A percentile compares a stretch with the other conserved stretches of the same genome.
Evolutionary conservation across 2,329 filamentous ascomycete genomes (phyloP).

Genomic region (Cladosporium sp.): DNA sequence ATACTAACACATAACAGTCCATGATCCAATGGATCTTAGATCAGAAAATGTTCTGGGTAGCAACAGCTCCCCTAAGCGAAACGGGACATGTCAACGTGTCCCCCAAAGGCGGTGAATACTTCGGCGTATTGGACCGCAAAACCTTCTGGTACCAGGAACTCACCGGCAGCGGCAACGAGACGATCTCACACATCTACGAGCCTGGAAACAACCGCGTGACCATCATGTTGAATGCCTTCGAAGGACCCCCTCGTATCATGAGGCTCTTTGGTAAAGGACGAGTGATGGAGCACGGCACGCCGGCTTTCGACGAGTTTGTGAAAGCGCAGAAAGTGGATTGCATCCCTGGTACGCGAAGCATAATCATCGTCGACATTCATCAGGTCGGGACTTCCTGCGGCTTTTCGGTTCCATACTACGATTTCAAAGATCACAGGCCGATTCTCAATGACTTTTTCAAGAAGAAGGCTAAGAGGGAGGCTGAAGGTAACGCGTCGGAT

Average conservation of each 20-base stretch:
- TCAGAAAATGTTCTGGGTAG: slow-evolving; percentile 44
- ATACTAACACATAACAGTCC: slow-evolving; percentile 18
- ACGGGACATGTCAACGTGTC: slow-evolving; percentile 44
- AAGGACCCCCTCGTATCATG: slow-evolving; percentile 40
- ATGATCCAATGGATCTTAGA: slow-evolving; percentile 39
- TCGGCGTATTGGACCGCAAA: slow-evolving; percentile 36
- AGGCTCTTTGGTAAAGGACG: slow-evolving; percentile 39
- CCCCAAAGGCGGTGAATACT: slow-evolving; percentile 42
- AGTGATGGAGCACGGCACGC: slow-evolving; percentile 36
- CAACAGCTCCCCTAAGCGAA: slow-evolving; percentile 38
- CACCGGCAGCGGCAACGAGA: slow-evolving; percentile 41
- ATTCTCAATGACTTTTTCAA: slow-evolving; percentile 40
- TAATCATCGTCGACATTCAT: slow-evolving; percentile 41
- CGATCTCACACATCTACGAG: slow-evolving; percentile 41
- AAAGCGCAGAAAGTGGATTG: slow-evolving; percentile 30
- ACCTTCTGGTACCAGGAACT: slow-evolving; percentile 46
- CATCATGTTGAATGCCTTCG: slow-evolving; percentile 41
- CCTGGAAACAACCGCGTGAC: slow-evolving; percentile 39
- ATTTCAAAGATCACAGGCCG: slow-evolving; percentile 38
- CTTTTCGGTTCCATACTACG: slow-evolving; percentile 41
- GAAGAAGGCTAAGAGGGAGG: slow-evolving; percentile 35
- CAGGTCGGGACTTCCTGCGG: slow-evolving; percentile 42
- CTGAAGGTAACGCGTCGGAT: slow-evolving; percentile 35
- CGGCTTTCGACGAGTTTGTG: slow-evolving; percentile 33
- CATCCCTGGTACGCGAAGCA: slow-evolving; percentile 36